A percentile compares a stretch with the other conserved stretches of the same genome.
Evolutionary conservation across 2,329 filamentous ascomycete species (phyloP).

Genomic region (Fusarium sp.): DNA sequence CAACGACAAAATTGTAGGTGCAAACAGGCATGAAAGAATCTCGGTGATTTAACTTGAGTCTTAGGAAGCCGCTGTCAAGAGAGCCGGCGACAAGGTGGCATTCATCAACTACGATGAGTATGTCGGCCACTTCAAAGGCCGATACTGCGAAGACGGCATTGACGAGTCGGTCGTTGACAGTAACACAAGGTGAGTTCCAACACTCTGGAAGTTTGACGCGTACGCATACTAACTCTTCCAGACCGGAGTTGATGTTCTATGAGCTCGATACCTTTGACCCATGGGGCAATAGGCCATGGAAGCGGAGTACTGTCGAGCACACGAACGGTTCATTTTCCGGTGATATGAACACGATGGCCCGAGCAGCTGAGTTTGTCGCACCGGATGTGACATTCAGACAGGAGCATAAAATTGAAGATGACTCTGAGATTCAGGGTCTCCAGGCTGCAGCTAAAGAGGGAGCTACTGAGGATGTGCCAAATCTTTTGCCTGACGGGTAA

Average conservation of each 20-base stretch:
- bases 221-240: background rate
- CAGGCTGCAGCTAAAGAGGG: background rate
- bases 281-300: background rate
- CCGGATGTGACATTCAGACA: background rate
- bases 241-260: constrained; percentile 12
- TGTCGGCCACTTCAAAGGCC: background rate
- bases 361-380: background rate
- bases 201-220: background rate
- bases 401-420: background rate
- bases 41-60: rapidly evolving
- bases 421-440: background rate
- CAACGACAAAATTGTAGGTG: background rate
- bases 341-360: background rate
- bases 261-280: background rate
- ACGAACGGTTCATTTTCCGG: background rate
- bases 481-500: constrained; percentile 14
- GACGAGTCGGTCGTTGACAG: background rate
- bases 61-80: background rate
- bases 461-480: background rate
- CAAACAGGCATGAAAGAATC: rapidly evolving
- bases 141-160: constrained; percentile 1
- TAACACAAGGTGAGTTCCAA: background rate
- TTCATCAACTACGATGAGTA: constrained; percentile 9
- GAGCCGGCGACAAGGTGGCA: background rate
- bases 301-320: background rate